A percentile compares a stretch with the other conserved stretches of the same genome.
These are phyloP conservation scores for Kazachstania viticola DNA, from an alignment of 805 yeast species.

Conservation along the genomic window DNA sequence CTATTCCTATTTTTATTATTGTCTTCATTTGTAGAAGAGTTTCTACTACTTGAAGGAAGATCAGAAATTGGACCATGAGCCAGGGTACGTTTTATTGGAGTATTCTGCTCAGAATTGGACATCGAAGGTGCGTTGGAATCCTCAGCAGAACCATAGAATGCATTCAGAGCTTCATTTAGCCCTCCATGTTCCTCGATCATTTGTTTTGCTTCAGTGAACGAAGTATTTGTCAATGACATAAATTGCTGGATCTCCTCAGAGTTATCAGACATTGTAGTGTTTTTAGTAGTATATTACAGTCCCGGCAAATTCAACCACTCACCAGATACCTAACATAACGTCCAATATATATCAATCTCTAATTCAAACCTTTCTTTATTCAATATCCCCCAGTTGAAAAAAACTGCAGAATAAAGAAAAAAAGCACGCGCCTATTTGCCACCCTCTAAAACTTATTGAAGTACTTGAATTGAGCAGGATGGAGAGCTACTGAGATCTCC, in stretches of 20 bases:
- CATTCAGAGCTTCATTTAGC: conserved; percentile 20
- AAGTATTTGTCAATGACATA: conserved; percentile 29
- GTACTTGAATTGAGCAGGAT: too few species aligned
- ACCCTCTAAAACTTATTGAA: too few species aligned
- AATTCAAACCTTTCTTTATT: too few species aligned
- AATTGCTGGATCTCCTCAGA: conserved; percentile 25
- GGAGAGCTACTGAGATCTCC: too few species aligned
- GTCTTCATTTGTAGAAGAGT: not conserved
- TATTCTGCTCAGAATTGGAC: too few species aligned
- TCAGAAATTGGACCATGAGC: not conserved
- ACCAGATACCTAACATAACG: too few species aligned
- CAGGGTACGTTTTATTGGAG: not conserved
- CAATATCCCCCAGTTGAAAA: too few species aligned
- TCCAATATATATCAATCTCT: too few species aligned
- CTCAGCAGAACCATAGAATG: conserved; percentile 13
- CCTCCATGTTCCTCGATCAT: conserved; percentile 26
- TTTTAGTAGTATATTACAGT: too few species aligned
- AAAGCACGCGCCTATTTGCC: too few species aligned
- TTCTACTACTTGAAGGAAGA: not conserved
- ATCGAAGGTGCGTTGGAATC: conserved; percentile 1
- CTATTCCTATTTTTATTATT: conserved; percentile 5
- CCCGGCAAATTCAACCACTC: too few species aligned
- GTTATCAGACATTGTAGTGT: conserved; percentile 1
- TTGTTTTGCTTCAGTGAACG: conserved; percentile 29
- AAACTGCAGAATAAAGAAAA: too few species aligned